A percentile compares a stretch with the other conserved stretches of the same genome.
phyloP scores from a whole-genome alignment of 208 protist genomes.

The Sergeia podlipaevii region DNA sequence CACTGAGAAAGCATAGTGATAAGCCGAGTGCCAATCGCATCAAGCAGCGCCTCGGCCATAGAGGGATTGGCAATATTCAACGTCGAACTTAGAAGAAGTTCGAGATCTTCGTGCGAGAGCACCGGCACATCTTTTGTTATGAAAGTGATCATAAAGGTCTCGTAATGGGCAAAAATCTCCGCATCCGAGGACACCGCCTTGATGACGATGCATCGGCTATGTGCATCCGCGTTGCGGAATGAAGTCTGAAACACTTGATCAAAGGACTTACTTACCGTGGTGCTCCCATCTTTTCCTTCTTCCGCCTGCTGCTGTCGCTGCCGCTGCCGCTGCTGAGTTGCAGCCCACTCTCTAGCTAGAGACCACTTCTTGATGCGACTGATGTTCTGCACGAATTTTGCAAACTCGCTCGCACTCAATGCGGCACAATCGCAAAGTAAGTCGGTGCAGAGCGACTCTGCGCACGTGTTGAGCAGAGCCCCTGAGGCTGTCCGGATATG shows the following conservation, averaged over 20 bases:
- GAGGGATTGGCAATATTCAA: slow-evolving; percentile 27
- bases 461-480: slow-evolving; percentile 5
- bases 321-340: not conserved
- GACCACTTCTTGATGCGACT: slow-evolving; percentile 41
- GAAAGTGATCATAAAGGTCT: slow-evolving; percentile 38
- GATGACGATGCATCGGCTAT: slow-evolving; percentile 77
- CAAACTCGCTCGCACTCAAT: slow-evolving; percentile 62
- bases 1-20: slow-evolving; percentile 54
- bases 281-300: not conserved
- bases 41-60: slow-evolving; percentile 60
- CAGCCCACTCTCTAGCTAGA: not conserved
- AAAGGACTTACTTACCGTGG: slow-evolving; percentile 9
- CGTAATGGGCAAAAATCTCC: slow-evolving; percentile 36
- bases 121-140: slow-evolving; percentile 39
- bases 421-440: slow-evolving; percentile 19
- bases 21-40: slow-evolving; percentile 72
- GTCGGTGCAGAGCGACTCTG: slow-evolving; percentile 17
- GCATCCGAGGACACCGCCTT: slow-evolving; percentile 53
- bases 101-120: slow-evolving; percentile 72
- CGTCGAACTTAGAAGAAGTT: slow-evolving; percentile 57
- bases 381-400: slow-evolving; percentile 49
- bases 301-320: not conserved
- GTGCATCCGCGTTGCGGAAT: slow-evolving; percentile 59
- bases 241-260: slow-evolving; percentile 14
- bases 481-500: slow-evolving; percentile 4